Base-by-base conservation (phyloP, 768 basidiomycete genomes). In the Boletellus ananiceps region DNA sequence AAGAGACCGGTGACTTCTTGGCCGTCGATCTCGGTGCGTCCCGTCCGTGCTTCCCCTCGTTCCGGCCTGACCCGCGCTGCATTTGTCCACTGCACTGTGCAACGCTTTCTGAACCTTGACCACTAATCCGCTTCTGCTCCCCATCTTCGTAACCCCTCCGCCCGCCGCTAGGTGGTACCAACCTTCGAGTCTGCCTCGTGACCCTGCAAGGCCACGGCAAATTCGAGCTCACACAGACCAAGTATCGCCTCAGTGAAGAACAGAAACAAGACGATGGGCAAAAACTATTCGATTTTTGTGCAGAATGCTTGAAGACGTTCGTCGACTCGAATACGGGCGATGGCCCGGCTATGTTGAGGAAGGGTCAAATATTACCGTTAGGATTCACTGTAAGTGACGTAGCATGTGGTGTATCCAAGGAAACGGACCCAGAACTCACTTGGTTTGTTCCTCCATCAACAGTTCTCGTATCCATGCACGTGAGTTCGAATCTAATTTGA, bases 251-350 rank as follows among this genome's bases (percentile, higher is more conserved):
- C 39, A 84, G 90, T 1, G 96, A 99, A 63, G 96, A 97, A 62
- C 96, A 98, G 68, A 99, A 99, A 69, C 93, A 96, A 51, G 91
- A 89, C 7, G 93, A 97, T n/a, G 96, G 94, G 6, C 86, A 92
- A 64, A 86, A 85, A 51, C 72, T 99, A 44, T 97, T 99, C 57
- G 96, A 99, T 71, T 99, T 99, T 62, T 98, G 95, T 65, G 96
- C 92, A 0, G 86, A 95, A 64, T 96, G 88, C 64, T 70, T 98
- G 50, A 87, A 89, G 67, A 83, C 80, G 7, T 99, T 98, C 69
- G 77, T 97, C 56, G 80, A 85, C 25, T 83, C 84, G 15, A 88
- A 90, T 45, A 69, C 83, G 14, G 75, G 73, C 12, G 61, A 77
- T 42, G 81, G 77, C 9, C 68, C 71, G 3, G 70, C 82, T 34